These are phyloP conservation scores for Stipa capillata DNA, from an alignment of 176 grass and related monocot genomes.

Conservation along the genomic window DNA sequence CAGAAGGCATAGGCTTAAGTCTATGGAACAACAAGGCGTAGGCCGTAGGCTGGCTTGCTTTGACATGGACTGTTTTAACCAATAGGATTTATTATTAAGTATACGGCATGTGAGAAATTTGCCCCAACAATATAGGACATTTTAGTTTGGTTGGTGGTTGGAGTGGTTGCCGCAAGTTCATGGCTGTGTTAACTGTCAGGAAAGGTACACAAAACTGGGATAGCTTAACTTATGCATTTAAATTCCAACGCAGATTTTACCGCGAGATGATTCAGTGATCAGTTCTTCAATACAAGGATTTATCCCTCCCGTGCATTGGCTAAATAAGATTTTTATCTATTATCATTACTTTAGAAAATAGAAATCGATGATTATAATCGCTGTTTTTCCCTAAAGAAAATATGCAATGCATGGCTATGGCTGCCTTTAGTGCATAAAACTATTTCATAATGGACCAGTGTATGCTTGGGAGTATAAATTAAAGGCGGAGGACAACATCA, in stretches of 20 bases:
- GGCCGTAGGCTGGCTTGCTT: not conserved
- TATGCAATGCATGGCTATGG: not conserved
- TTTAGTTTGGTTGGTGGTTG: conserved; percentile 17
- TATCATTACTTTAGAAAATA: not conserved
- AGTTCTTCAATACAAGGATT: not conserved
- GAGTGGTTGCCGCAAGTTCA: conserved; percentile 14
- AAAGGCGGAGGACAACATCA: not conserved
- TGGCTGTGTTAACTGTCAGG: not conserved
- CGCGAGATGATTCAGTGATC: not conserved
- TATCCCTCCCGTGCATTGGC: not conserved
- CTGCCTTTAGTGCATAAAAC: not conserved
- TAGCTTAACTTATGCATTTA: not conserved
- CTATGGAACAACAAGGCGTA: conserved; percentile 5
- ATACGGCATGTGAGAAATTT: conserved; percentile 25
- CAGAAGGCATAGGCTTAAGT: not conserved
- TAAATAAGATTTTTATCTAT: not conserved
- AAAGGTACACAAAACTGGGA: conserved; percentile 1
- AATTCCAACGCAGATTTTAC: not conserved
- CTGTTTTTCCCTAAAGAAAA: not conserved
- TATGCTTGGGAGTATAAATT: not conserved
- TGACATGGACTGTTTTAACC: not conserved
- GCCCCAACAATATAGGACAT: conserved; percentile 16
- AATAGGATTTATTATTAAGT: not conserved
- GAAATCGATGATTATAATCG: not conserved
- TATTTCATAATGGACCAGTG: not conserved